A percentile compares a stretch with the other conserved stretches of the same genome.
phyloP scores from a whole-genome alignment of 1,284 basidiomycete genomes.

The Violaceomyces palustris region DNA sequence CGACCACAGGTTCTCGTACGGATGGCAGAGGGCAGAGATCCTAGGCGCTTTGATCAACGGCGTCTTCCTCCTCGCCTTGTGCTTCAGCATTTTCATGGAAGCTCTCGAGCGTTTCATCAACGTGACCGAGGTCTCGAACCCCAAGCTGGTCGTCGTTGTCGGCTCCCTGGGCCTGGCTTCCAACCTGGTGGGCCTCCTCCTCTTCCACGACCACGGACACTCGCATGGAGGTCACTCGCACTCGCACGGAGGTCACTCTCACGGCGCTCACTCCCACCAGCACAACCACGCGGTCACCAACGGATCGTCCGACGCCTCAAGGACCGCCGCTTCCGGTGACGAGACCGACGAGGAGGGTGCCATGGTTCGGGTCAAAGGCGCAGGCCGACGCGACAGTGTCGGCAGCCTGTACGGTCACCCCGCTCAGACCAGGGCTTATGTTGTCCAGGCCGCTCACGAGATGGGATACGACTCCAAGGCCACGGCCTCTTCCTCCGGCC shows the following conservation, averaged over 20 bases:
- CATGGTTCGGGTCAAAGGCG: conserved; percentile 7
- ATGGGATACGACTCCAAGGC: conserved; percentile 55
- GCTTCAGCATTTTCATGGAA: conserved; percentile 91
- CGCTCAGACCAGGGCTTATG: conserved; percentile 76
- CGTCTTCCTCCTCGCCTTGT: conserved; percentile 89
- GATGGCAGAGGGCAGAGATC: conserved; percentile 98
- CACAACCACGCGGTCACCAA: conserved; percentile 19
- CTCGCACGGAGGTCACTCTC: conserved; percentile 57
- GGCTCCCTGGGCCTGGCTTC: conserved; percentile 83
- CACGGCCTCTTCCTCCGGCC: conserved; percentile 7
- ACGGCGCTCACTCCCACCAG: conserved; percentile 17
- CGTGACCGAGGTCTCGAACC: conserved; percentile 69
- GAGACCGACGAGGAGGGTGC: conserved; percentile 6
- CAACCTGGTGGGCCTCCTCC: conserved; percentile 85
- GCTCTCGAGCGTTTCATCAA: conserved; percentile 85
- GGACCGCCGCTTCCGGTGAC: conserved; percentile 2
- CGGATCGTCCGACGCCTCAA: conserved; percentile 2
- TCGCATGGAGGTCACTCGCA: conserved; percentile 60
- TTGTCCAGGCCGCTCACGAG: conserved; percentile 81
- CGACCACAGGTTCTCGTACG: conserved; percentile 71
- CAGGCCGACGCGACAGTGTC: conserved; percentile 25
- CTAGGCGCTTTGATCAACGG: conserved; percentile 78
- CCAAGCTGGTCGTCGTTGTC: conserved; percentile 81
- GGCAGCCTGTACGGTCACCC: conserved; percentile 70
- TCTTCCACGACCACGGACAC: conserved; percentile 70